Percentiles rank a stretch among this genome's conserved stretches.
These are phyloP conservation scores for Alternaria novae-zelandiae DNA, from an alignment of 2,329 filamentous ascomycete species.

Conservation along the genomic window DNA sequence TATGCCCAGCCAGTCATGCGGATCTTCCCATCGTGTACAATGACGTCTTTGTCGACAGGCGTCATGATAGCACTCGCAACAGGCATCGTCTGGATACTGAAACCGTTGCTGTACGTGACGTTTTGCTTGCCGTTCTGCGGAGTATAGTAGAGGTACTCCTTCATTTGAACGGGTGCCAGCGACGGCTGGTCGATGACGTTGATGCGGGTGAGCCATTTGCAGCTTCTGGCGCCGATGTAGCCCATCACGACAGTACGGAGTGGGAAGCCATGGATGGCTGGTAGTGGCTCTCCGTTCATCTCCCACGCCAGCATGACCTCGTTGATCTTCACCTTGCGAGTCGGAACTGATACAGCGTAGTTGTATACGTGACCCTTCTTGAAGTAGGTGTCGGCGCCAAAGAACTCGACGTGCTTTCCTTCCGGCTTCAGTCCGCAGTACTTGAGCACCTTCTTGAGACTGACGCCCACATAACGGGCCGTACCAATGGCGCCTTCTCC, in stretches of 20 bases:
- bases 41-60: conserved; percentile 65
- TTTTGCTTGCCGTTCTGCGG: conserved; percentile 74
- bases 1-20: conserved; percentile 58
- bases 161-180: conserved; percentile 66
- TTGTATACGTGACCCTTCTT: conserved; percentile 70
- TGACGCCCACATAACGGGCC: conserved; percentile 67
- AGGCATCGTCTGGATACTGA: conserved; percentile 75
- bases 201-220: conserved; percentile 69
- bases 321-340: conserved; percentile 69
- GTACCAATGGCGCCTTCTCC: conserved; percentile 69
- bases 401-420: conserved; percentile 70
- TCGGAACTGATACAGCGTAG: conserved; percentile 71
- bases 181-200: conserved; percentile 65
- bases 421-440: conserved; percentile 64
- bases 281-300: conserved; percentile 72
- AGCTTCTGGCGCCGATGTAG: conserved; percentile 69
- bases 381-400: conserved; percentile 75
- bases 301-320: conserved; percentile 74
- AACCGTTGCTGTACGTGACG: conserved; percentile 63
- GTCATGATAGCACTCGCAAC: conserved; percentile 72
- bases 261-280: conserved; percentile 70
- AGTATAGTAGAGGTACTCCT: conserved; percentile 73
- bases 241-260: conserved; percentile 68
- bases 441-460: conserved; percentile 73
- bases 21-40: conserved; percentile 67